Base-by-base conservation (phyloP, 345 rosid genomes). In the Salix purpurea region DNA sequence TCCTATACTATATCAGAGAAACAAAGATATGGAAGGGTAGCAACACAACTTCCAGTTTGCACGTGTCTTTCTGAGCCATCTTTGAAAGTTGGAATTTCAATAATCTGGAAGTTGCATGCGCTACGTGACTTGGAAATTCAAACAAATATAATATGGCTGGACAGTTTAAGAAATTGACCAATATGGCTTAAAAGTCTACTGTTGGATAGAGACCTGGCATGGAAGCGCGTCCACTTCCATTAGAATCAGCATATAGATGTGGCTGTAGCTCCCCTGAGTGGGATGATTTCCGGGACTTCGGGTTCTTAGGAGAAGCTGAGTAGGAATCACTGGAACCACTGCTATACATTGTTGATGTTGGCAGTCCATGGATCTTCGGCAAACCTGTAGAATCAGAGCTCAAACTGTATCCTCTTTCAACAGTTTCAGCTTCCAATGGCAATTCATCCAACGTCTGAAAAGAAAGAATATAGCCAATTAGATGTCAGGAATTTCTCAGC, bases 401-500 rank as follows among this genome's bases (percentile, higher is more conserved):
- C 82, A 83, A 28, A 76, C 81, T 82, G 84, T 88, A 91, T 73
- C 97, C 99, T 81, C 90, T 90, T 90, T 96, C 96, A 11, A 91
- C 92, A 36, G 97, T 67, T 73, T 90, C 97, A 74, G 97, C 94
- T 82, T 94, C 98, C 84, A 94, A 74, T 10, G 98, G 99, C 83
- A 96, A 83, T 84, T 94, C 96, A 73, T 94, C 99, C 90, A 96
- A 77, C 46, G 97, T 94, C 99, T 96, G 82, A 44, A 37, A 24
- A 69, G 50, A 26, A 44, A 8, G 6, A 62, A 18, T 9, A 36
- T 50, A 26, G 46, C 50, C 0, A 16, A 58, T 15, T 24, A 56
- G 42, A 21, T 23, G 11, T 70, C 64, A 70, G 42, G 11, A 1
- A 56, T 37, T 54, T 30, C 58, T 28, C n/a, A 23, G 32, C 73